Evolutionary conservation across 768 basidiomycete genomes (phyloP).

Genomic region (Tulasnella sp.): DNA sequence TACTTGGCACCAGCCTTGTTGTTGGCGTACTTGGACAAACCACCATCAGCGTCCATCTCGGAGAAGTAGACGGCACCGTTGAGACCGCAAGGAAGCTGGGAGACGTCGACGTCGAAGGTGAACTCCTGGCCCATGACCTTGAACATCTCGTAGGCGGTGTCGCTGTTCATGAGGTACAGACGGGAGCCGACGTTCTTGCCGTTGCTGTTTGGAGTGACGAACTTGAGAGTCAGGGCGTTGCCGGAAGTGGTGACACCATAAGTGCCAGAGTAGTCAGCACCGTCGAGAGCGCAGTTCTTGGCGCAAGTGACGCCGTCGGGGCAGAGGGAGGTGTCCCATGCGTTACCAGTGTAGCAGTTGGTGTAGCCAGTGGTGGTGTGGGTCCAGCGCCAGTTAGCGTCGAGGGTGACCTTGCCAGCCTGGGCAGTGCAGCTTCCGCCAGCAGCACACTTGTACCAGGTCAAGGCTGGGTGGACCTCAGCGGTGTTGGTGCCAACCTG

Average conservation of each 20-base stretch:
- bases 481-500: constrained; percentile 50
- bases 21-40: constrained; percentile 46
- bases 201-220: constrained; percentile 25
- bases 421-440: constrained; percentile 34
- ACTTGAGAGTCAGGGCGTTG: constrained; percentile 29
- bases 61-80: constrained; percentile 62
- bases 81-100: constrained; percentile 55
- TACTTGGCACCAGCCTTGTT: constrained; percentile 59
- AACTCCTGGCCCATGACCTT: constrained; percentile 56
- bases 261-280: constrained; percentile 33
- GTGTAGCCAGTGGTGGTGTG: constrained; percentile 41
- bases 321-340: constrained; percentile 53
- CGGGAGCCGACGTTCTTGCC: constrained; percentile 29
- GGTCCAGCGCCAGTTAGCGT: constrained; percentile 34
- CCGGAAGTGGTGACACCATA: constrained; percentile 31
- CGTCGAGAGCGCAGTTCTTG: constrained; percentile 40
- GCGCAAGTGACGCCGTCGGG: constrained; percentile 51
- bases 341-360: constrained; percentile 54
- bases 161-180: constrained; percentile 50
- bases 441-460: constrained; percentile 48
- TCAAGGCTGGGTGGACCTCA: constrained; percentile 49
- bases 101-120: constrained; percentile 58
- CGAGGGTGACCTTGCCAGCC: constrained; percentile 22
- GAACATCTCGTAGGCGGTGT: constrained; percentile 48
- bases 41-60: constrained; percentile 59